These are phyloP conservation scores for Capsella bursapastoris DNA, from an alignment of 345 rosid species.

Conservation along the genomic window DNA sequence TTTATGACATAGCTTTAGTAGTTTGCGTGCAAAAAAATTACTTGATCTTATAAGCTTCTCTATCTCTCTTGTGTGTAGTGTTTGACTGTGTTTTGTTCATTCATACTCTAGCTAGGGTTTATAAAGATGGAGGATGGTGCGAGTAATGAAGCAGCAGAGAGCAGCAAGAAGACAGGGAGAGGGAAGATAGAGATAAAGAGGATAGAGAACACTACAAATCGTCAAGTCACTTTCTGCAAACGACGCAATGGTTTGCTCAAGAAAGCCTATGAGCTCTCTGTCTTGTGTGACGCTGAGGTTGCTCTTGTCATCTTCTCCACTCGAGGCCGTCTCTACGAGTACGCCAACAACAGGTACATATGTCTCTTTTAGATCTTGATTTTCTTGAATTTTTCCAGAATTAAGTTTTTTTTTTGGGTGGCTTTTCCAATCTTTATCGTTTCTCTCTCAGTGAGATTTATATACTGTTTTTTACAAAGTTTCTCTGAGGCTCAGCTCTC, in stretches of 20 bases:
- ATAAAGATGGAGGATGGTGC: constrained; percentile 37
- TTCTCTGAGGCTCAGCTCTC: constrained; percentile 5
- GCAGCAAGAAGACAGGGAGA: constrained; percentile 69
- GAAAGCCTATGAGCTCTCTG: constrained; percentile 87
- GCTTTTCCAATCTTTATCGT: constrained; percentile 20
- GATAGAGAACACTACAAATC: constrained; percentile 78
- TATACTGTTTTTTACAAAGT: background rate
- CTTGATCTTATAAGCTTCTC: background rate
- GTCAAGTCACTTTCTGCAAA: constrained; percentile 91
- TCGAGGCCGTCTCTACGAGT: constrained; percentile 92
- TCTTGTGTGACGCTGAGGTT: constrained; percentile 80
- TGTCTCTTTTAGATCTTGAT: constrained; percentile 13
- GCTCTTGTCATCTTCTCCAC: constrained; percentile 81
- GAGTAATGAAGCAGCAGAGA: constrained; percentile 52
- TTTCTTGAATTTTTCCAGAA: background rate
- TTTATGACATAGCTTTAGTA: background rate
- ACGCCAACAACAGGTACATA: constrained; percentile 78
- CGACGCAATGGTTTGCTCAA: constrained; percentile 83
- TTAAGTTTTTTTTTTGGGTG: background rate
- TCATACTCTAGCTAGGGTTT: constrained; percentile 2
- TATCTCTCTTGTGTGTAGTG: background rate
- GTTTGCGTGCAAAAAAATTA: background rate
- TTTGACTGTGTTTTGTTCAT: background rate
- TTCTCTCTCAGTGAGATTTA: constrained; percentile 6
- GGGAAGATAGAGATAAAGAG: constrained; percentile 85